Percentiles rank a stretch among this genome's conserved stretches.
phyloP scores from a whole-genome alignment of 345 rosid genomes.

The Eucalyptus globulus region DNA sequence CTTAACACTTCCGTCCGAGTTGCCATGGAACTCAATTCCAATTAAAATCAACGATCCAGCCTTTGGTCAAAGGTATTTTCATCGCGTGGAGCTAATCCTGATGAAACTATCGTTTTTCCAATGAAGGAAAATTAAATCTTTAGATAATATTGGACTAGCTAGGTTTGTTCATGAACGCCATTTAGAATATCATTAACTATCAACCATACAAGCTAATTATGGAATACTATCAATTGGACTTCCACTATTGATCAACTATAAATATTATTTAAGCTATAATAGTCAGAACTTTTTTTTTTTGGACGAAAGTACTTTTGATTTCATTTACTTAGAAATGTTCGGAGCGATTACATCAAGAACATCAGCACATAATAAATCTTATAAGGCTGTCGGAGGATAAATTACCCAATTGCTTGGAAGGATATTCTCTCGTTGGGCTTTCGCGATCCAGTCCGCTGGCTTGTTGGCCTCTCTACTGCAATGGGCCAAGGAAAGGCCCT shows the following conservation, averaged over 20 bases:
- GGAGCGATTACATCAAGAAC: no score
- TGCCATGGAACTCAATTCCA: neutral
- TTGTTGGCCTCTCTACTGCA: no score
- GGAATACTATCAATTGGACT: neutral
- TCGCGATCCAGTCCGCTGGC: no score
- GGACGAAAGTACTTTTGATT: no score
- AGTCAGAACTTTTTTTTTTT: neutral
- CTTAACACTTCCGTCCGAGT: neutral
- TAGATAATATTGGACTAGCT: neutral
- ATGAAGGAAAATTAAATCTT: neutral
- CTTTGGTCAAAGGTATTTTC: neutral
- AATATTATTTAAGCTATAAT: neutral
- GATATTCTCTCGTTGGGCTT: no score
- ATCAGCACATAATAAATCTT: no score
- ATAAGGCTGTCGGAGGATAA: no score
- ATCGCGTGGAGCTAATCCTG: neutral
- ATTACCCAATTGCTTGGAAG: no score
- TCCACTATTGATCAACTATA: neutral
- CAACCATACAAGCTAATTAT: neutral
- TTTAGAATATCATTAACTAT: neutral
- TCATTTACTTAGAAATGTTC: no score
- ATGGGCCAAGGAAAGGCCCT: no score
- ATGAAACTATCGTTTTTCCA: neutral
- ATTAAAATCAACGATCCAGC: neutral
- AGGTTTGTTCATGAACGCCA: neutral